Evolutionary conservation across 2,329 filamentous ascomycete genomes (phyloP).

Genomic region (Penicillium sp.): DNA sequence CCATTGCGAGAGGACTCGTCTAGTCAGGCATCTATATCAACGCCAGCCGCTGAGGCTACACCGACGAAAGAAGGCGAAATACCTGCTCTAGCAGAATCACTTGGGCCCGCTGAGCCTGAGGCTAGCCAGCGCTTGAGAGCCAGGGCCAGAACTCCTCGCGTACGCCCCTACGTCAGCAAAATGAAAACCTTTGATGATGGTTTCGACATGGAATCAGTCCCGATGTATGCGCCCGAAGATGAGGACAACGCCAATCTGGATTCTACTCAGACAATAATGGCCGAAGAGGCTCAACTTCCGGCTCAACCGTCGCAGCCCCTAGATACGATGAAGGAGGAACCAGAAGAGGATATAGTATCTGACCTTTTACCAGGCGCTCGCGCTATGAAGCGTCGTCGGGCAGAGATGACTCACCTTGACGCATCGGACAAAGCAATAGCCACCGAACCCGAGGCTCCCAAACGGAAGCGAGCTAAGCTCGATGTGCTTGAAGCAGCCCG

Average conservation of each 20-base stretch:
- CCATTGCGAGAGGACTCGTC: constrained; percentile 56
- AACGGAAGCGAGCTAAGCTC: constrained; percentile 55
- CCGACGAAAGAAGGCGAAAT: background rate
- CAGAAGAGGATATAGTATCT: constrained; percentile 60
- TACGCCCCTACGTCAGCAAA: constrained; percentile 36
- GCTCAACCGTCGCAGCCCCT: constrained; percentile 30
- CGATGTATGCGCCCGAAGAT: constrained; percentile 34
- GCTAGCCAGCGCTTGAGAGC: constrained; percentile 7
- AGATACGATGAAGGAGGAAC: constrained; percentile 28
- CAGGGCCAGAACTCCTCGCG: constrained; percentile 24
- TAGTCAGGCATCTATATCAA: constrained; percentile 17
- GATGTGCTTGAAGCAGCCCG: constrained; percentile 65
- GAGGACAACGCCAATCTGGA: constrained; percentile 14
- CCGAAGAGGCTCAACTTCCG: constrained; percentile 15
- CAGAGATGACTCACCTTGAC: constrained; percentile 56
- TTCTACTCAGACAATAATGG: constrained; percentile 23
- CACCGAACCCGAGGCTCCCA: constrained; percentile 34
- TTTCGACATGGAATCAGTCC: constrained; percentile 47
- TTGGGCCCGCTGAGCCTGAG: background rate
- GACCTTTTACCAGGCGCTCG: constrained; percentile 71
- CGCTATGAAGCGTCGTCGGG: constrained; percentile 71
- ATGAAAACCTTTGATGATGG: constrained; percentile 72
- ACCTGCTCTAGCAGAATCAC: background rate
- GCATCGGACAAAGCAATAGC: constrained; percentile 23
- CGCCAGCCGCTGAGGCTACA: background rate